phyloP scores from a whole-genome alignment of 305 asterid genomes.

The Fraxinus nigra region DNA sequence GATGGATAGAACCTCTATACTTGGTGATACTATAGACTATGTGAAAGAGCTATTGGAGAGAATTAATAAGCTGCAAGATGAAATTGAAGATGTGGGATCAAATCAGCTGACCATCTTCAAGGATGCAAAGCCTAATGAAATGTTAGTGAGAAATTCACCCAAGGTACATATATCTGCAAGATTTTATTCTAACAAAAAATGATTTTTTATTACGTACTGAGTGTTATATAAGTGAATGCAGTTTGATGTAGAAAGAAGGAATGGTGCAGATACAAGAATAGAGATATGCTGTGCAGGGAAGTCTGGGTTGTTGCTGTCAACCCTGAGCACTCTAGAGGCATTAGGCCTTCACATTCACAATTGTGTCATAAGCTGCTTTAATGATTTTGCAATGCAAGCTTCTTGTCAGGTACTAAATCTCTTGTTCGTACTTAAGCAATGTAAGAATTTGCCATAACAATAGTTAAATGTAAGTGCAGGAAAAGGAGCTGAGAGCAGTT shows the following conservation, averaged over 20 bases:
- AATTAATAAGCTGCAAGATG: conserved; percentile 56
- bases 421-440: no score
- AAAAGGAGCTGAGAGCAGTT: conserved; percentile 35
- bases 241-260: conserved; percentile 66
- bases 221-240: conserved; percentile 16
- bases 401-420: conserved; percentile 37
- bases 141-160: conserved; percentile 62
- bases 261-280: conserved; percentile 42
- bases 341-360: conserved; percentile 65
- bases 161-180: background rate
- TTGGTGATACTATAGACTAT: conserved; percentile 79
- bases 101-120: conserved; percentile 47
- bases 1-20: conserved; percentile 82
- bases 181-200: background rate
- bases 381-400: conserved; percentile 67
- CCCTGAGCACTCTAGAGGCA: conserved; percentile 60
- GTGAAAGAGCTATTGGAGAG: conserved; percentile 61
- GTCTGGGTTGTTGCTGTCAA: conserved; percentile 58
- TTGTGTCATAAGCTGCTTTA: conserved; percentile 64
- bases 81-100: conserved; percentile 37
- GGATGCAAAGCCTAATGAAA: conserved; percentile 54
- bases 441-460: background rate
- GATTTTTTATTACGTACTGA: background rate
- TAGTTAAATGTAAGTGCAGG: conserved; percentile 28
- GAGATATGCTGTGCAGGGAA: conserved; percentile 59